Conservation (phyloP, 1,284 basidiomycete genomes). For the Irpex lacteus region DNA sequence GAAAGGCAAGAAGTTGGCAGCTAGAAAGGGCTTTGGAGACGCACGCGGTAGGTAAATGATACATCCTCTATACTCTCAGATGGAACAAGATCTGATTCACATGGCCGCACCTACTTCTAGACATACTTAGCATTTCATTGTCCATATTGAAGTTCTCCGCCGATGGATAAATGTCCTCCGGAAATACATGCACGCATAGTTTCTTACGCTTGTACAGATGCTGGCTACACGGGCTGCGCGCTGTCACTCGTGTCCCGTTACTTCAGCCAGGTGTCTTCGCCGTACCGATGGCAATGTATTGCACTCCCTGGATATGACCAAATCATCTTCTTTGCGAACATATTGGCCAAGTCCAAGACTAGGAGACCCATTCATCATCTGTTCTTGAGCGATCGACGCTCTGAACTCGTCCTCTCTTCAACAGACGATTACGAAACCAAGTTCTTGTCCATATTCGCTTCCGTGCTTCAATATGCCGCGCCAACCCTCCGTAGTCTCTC, state of each 20-base stretch:
- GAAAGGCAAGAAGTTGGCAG: background rate
- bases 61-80: no score
- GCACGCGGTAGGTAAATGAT: no score
- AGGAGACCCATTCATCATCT: constrained; percentile 22
- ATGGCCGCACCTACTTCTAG: no score
- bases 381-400: constrained; percentile 23
- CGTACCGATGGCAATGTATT: constrained; percentile 26
- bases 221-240: constrained; percentile 18
- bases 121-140: background rate
- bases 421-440: constrained; percentile 15
- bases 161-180: constrained; percentile 24
- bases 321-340: constrained; percentile 14
- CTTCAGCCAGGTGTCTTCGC: constrained; percentile 21
- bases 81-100: no score
- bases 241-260: constrained; percentile 27
- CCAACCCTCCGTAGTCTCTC: constrained; percentile 26
- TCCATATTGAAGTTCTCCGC: background rate
- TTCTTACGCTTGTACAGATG: constrained; percentile 23
- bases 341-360: background rate
- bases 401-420: constrained; percentile 4
- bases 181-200: constrained; percentile 26
- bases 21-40: no score
- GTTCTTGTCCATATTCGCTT: constrained; percentile 14
- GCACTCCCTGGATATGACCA: constrained; percentile 18
- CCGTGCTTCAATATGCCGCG: constrained; percentile 24